Percentiles rank a stretch among this genome's conserved stretches.
phyloP scores from a whole-genome alignment of 2,329 filamentous ascomycete genomes.

The Harringtonia aguacate region DNA sequence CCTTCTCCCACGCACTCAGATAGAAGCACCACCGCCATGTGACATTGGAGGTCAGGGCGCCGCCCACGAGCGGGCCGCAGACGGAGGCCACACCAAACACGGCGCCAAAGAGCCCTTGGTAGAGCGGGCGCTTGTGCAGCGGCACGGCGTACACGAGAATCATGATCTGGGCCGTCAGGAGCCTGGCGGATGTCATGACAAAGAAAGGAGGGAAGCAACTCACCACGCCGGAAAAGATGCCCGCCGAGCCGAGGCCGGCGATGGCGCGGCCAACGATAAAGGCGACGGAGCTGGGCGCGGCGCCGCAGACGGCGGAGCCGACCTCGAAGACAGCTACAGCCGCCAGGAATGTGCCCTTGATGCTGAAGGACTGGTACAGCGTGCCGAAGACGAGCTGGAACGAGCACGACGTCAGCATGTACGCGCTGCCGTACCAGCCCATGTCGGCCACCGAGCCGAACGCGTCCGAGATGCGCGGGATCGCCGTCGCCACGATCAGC shows the following conservation, averaged over 20 bases:
- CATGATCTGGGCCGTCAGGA: slow-evolving; percentile 16
- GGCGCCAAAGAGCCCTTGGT: slow-evolving; percentile 24
- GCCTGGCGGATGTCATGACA: not conserved
- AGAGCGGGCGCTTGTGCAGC: slow-evolving; percentile 21
- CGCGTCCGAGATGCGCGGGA: slow-evolving; percentile 12
- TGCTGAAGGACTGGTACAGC: slow-evolving; percentile 25
- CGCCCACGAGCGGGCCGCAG: slow-evolving; percentile 25
- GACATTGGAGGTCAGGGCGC: slow-evolving; percentile 24
- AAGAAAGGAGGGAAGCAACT: slow-evolving; percentile 10
- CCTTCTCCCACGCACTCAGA: too few species aligned
- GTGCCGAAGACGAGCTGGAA: slow-evolving; percentile 25
- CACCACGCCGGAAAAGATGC: slow-evolving; percentile 26
- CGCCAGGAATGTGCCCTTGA: slow-evolving; percentile 22
- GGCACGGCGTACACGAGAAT: slow-evolving; percentile 23
- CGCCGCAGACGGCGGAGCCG: slow-evolving; percentile 28
- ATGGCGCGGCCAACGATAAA: slow-evolving; percentile 30
- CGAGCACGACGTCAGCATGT: slow-evolving; percentile 4
- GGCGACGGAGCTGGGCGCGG: slow-evolving; percentile 25
- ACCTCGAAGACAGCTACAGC: slow-evolving; percentile 24
- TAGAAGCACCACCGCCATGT: slow-evolving; percentile 29
- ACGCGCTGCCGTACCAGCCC: slow-evolving; percentile 9
- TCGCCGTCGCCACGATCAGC: slow-evolving; percentile 24
- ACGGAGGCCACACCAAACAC: slow-evolving; percentile 24
- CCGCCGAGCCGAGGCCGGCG: slow-evolving; percentile 25
- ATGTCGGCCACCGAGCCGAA: slow-evolving; percentile 4